Evolutionary conservation across 163 green algal species (phyloP), one percentile per base, ranked within the genome.

Genomic region (Chlamydomonas reinhardtii): DNA sequence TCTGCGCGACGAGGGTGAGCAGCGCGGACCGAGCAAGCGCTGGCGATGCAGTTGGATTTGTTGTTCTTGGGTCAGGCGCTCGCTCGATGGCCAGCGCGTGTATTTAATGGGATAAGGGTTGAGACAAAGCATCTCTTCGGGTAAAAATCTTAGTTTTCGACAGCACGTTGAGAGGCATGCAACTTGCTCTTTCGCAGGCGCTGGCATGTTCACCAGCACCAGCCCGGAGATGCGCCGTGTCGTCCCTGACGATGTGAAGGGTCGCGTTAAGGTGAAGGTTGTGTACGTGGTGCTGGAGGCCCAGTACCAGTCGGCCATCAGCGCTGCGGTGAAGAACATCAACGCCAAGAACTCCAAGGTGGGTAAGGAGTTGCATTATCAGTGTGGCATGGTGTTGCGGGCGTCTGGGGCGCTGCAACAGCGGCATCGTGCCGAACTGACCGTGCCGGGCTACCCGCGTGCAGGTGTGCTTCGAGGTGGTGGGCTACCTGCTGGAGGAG

Each of bases 241-340:
- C 54, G 80, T 96, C 17, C 98, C 98, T 31, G 94, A 98, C 5
- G 82, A 89, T 35, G 84, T 94, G 39, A 92, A 94, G 52, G 94
- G 95, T 19, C 94, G 96, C 65, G 93, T 93, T 2, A 93, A 92
- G 82, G 90, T 99, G 22, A 99, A 99, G 93, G 84, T 99, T n/a
- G 97, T 99, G 80, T 99, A 99, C 90, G 95, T 98, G 39, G 97
- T 99, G 74, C 94, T 99, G 74, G 98, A 99, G 93, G 96, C 98
- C 15, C 98, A 99, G 92, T 99, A 99, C 93, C 98, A 99, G 92
- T 96, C 95, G 31, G 91, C 95, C 9, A 86, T 99, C 15, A 92
- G 93, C n/a, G 87, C 90, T 12, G 97, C 98, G 19, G 97, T 99
- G 37, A 94, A 97, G 84, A 95, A 94, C 81, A 99, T 99, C 94